Conservation (phyloP, 2,329 filamentous ascomycete genomes). For the Fonsecaea pedrosoi region DNA sequence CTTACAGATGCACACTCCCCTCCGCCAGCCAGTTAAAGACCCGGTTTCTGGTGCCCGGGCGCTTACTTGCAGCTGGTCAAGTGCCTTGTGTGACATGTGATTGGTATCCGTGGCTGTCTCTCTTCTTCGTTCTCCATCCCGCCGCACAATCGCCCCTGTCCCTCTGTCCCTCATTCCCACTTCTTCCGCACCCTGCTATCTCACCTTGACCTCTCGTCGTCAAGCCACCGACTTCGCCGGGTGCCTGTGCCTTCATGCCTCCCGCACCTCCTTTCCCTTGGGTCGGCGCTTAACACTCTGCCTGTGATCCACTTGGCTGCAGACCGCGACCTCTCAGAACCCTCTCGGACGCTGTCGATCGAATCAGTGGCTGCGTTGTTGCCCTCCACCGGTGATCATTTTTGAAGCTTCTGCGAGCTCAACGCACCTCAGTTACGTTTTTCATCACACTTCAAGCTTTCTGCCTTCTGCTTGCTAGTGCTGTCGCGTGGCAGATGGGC, state of each 20-base stretch:
- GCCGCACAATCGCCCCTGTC: neutral
- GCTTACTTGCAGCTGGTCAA: conserved; percentile 32
- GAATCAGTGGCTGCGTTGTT: conserved; percentile 18
- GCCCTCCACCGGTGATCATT: conserved; percentile 21
- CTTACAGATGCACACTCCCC: neutral
- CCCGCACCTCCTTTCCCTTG: conserved; percentile 33
- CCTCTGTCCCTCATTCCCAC: neutral
- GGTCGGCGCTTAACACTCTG: conserved; percentile 34
- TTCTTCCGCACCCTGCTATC: neutral
- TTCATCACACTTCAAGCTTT: conserved; percentile 27
- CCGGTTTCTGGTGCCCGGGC: conserved; percentile 13
- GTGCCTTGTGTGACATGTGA: conserved; percentile 1
- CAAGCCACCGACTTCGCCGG: neutral
- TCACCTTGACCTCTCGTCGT: neutral
- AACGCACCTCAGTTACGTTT: conserved; percentile 21
- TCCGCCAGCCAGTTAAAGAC: neutral
- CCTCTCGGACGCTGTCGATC: neutral
- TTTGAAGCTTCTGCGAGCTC: conserved; percentile 22
- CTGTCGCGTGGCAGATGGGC: conserved; percentile 31
- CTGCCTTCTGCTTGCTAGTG: neutral
- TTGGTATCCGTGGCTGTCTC: neutral
- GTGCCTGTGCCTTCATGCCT: conserved; percentile 11
- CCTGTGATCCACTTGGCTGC: conserved; percentile 10
- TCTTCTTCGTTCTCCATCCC: conserved; percentile 3
- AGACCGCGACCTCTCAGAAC: neutral